phyloP scores from a whole-genome alignment of 2,329 filamentous ascomycete species.

The Trichoderma lentiforme region DNA sequence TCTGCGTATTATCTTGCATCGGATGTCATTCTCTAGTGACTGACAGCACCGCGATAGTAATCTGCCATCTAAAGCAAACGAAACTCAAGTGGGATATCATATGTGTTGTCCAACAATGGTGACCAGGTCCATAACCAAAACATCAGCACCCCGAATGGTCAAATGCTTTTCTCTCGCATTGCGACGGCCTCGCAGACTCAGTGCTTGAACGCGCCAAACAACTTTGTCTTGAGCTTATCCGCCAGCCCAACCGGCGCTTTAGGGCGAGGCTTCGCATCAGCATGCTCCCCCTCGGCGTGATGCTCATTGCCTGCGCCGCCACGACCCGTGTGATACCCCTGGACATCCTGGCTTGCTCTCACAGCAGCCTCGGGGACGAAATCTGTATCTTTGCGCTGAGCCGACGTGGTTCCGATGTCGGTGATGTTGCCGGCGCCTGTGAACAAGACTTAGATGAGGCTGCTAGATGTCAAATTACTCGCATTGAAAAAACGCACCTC shows the following conservation, averaged over 20 bases:
- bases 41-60: neutral
- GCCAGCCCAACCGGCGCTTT: conserved; percentile 44
- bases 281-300: conserved; percentile 30
- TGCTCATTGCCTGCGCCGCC: conserved; percentile 59
- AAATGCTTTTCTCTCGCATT: neutral
- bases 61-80: neutral
- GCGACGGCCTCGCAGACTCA: conserved; percentile 18
- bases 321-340: conserved; percentile 56
- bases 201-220: conserved; percentile 50
- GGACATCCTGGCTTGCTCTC: conserved; percentile 45
- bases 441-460: neutral
- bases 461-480: neutral
- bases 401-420: conserved; percentile 40
- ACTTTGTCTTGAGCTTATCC: conserved; percentile 57
- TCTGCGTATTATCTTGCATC: neutral
- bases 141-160: neutral
- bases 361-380: conserved; percentile 51
- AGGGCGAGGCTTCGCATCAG: conserved; percentile 25
- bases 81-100: conserved; percentile 14
- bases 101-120: neutral
- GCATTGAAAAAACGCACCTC: conserved; percentile 42
- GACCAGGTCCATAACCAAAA: neutral
- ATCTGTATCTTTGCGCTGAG: conserved; percentile 48
- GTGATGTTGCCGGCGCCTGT: conserved; percentile 58
- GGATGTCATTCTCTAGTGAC: neutral